A percentile compares a stretch with the other conserved stretches of the same genome.
Evolutionary conservation across 345 rosid species (phyloP).

Genomic region (Eutrema yunnanense): DNA sequence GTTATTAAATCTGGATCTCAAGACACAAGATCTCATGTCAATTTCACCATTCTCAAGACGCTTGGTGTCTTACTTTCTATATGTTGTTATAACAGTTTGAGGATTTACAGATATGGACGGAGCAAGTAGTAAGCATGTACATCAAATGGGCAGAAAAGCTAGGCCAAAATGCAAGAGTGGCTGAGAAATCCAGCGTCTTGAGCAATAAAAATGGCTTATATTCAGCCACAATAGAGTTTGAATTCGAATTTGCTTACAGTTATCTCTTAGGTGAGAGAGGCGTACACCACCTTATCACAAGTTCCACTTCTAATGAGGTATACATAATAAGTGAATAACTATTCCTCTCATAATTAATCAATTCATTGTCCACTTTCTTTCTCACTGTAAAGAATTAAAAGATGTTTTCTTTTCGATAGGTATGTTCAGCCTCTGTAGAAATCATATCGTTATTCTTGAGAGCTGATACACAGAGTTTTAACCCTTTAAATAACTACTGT

Average conservation of each 20-base stretch:
- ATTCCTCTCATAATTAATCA: neutral
- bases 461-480: too few relatives aligned
- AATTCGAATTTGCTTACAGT: slow-evolving; percentile 66
- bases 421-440: slow-evolving; percentile 47
- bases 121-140: too few relatives aligned
- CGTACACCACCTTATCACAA: slow-evolving; percentile 44
- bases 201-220: too few relatives aligned
- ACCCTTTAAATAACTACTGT: too few relatives aligned
- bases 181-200: too few relatives aligned
- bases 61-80: neutral
- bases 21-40: slow-evolving; percentile 45
- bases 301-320: slow-evolving; percentile 40
- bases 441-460: slow-evolving; percentile 61
- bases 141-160: too few relatives aligned
- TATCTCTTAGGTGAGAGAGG: slow-evolving; percentile 78
- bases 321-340: neutral
- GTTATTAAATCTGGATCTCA: slow-evolving; percentile 48
- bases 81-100: neutral
- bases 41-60: neutral
- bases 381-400: neutral
- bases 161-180: too few relatives aligned
- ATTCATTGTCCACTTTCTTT: neutral
- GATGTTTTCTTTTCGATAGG: slow-evolving; percentile 32
- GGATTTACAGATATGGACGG: too few relatives aligned
- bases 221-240: too few relatives aligned